Evolutionary conservation across 495 filamentous ascomycete species (phyloP), one percentile per base, ranked within the genome.

Genomic region (Penicillium roqueforti): DNA sequence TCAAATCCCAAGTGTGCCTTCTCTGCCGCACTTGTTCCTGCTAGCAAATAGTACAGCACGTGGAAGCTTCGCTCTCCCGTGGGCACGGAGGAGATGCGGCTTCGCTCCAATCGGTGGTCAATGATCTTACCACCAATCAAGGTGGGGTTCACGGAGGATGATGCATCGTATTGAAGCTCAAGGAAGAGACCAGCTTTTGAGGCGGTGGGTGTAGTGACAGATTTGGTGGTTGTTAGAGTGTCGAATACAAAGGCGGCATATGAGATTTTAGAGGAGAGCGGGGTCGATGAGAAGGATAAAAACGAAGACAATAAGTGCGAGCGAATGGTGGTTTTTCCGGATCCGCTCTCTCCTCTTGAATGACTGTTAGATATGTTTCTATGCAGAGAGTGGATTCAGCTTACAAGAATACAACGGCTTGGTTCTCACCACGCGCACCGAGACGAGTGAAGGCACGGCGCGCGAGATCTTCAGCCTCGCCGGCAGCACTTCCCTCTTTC

Each of bases 51-150:
- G 74, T 98, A 98, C 29, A 98, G 73, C 25, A 92, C 83, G 70
- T 98, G 93, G 71, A 96, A 97, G 66, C 91, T 97, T 43, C 93
- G 85, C 68, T 98, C 93, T 54, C 93, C 93, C 1, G 93, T 95
- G 3, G 93, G 93, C 0, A 97, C 91, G 13, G 85, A 82, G 26
- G 93, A 84, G 59, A 98, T 88, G 55, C 93, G 81, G 71, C 89
- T 95, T 37, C 93, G 77, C 65, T 98, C 93, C 34, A 98, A 71
- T 48, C 93, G 80, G 63, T 98, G 92, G 60, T 97, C 93, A 40
- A 98, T 80, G 14, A 98, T 72, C 70, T 98, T 97, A 47, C 89
- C 92, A 65, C 93, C 93, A 56, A 97, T 89, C 37, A 98, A 76
- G 11, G 87, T 83, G 8, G 91, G 91, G 58, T 82, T 86, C 40